phyloP scores from a whole-genome alignment of 805 yeast genomes.

The Pichia insulana region DNA sequence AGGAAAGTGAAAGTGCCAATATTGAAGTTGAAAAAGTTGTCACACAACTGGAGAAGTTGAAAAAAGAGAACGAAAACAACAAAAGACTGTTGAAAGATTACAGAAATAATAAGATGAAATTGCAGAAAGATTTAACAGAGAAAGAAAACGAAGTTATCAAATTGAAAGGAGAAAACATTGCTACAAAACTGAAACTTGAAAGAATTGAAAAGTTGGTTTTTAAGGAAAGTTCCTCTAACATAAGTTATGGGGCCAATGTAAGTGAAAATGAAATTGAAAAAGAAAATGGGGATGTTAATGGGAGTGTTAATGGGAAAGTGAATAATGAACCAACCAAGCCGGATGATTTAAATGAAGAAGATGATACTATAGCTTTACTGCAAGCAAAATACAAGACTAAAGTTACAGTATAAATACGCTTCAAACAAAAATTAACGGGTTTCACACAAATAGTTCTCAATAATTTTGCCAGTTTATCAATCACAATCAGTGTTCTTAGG shows the following conservation, averaged over 20 bases:
- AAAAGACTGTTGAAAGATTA: background rate
- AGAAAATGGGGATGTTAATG: too few relatives aligned
- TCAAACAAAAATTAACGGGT: background rate
- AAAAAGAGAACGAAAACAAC: constrained; percentile 2
- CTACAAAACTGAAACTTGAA: constrained; percentile 7
- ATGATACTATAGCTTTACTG: constrained; percentile 10
- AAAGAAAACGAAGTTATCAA: constrained; percentile 7
- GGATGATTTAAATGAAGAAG: background rate
- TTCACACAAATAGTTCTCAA: too few relatives aligned
- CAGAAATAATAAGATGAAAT: background rate
- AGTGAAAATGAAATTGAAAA: too few relatives aligned
- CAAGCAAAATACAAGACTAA: constrained; percentile 7
- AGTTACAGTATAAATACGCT: background rate
- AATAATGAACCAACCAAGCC: background rate
- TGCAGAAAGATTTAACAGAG: constrained; percentile 1
- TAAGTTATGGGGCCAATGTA: background rate
- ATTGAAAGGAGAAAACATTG: constrained; percentile 2
- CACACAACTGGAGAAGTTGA: background rate
- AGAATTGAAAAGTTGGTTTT: constrained; percentile 3
- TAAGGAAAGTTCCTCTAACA: background rate
- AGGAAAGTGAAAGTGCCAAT: background rate
- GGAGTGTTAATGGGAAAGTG: too few relatives aligned
- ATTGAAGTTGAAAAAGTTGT: background rate
- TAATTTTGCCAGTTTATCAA: too few relatives aligned
- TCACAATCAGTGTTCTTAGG: too few relatives aligned